phyloP scores from a whole-genome alignment of 2,329 filamentous ascomycete species.

The Orbilia blumenaviensis region DNA sequence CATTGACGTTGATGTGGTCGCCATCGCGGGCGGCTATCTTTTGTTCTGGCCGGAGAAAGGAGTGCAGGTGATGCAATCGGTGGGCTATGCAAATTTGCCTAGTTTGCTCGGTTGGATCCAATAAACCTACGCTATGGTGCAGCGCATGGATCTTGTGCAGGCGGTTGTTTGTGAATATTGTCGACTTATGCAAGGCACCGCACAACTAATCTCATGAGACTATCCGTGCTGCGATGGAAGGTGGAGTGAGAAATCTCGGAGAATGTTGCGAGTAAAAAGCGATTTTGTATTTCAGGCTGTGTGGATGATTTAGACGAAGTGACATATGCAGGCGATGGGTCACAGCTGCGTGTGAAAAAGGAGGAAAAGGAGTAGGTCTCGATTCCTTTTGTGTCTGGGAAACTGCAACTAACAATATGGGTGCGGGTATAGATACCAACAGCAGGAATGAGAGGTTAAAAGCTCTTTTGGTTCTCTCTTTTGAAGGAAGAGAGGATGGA shows the following conservation, averaged over 20 bases:
- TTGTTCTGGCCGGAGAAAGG: conserved; percentile 34
- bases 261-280: conserved; percentile 32
- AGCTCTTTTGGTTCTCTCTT: conserved; percentile 5
- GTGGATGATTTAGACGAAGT: conserved; percentile 27
- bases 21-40: conserved; percentile 50
- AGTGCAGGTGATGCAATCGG: conserved; percentile 44
- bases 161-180: conserved; percentile 24
- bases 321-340: conserved; percentile 47
- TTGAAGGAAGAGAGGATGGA: not conserved
- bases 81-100: conserved; percentile 49
- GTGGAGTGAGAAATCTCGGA: conserved; percentile 45
- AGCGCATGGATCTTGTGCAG: conserved; percentile 37
- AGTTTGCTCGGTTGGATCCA: conserved; percentile 44
- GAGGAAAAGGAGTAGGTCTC: conserved; percentile 28
- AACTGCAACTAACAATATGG: conserved; percentile 48
- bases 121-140: conserved; percentile 48
- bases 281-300: conserved; percentile 28
- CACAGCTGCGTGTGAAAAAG: conserved; percentile 32
- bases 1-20: conserved; percentile 46
- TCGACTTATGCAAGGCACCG: conserved; percentile 52
- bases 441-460: conserved; percentile 21
- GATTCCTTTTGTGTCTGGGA: conserved; percentile 48
- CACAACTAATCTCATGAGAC: conserved; percentile 48
- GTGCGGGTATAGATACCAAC: conserved; percentile 30
- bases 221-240: conserved; percentile 47